A percentile compares a stretch with the other conserved stretches of the same genome.
phyloP scores from a whole-genome alignment of 2,329 filamentous ascomycete genomes.

The Graphilbum sp. region DNA sequence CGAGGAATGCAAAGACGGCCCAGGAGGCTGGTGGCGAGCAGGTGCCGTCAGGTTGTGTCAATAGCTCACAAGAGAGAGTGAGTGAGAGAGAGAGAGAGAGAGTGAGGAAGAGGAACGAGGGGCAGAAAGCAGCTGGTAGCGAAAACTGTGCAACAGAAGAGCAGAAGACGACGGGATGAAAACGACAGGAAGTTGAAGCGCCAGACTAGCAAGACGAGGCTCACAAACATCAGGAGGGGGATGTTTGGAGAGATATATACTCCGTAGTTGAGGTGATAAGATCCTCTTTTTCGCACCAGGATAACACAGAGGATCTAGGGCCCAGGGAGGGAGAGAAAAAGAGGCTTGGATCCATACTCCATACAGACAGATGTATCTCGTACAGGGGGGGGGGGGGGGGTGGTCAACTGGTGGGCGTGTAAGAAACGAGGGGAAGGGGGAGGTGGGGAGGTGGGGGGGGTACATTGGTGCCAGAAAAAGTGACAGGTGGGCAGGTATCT shows the following conservation, averaged over 20 bases:
- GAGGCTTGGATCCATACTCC: constrained; percentile 5
- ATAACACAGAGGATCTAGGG: constrained; percentile 3
- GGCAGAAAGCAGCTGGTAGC: background rate
- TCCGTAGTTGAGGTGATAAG: background rate
- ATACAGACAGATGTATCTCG: background rate
- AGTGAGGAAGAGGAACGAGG: no score
- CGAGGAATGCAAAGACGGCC: no score
- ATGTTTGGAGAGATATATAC: constrained; percentile 8
- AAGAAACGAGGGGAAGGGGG: background rate
- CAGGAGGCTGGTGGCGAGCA: no score
- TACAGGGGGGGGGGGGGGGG: background rate
- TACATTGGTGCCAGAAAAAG: constrained; percentile 5
- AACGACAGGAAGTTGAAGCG: background rate
- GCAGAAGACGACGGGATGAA: background rate
- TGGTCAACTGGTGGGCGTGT: background rate
- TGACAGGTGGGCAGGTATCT: constrained; percentile 5
- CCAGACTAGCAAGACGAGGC: constrained; percentile 1
- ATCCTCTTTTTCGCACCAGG: constrained; percentile 1
- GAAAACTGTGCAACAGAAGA: background rate
- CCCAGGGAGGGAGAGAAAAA: constrained; percentile 1
- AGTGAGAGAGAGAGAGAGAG: no score
- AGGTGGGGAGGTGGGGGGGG: background rate
- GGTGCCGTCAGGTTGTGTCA: no score
- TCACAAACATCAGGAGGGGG: background rate
- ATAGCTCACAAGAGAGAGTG: no score